Evolutionary conservation across 176 grass and related monocot genomes (phyloP).

Genomic region (Lolium multiflorum): DNA sequence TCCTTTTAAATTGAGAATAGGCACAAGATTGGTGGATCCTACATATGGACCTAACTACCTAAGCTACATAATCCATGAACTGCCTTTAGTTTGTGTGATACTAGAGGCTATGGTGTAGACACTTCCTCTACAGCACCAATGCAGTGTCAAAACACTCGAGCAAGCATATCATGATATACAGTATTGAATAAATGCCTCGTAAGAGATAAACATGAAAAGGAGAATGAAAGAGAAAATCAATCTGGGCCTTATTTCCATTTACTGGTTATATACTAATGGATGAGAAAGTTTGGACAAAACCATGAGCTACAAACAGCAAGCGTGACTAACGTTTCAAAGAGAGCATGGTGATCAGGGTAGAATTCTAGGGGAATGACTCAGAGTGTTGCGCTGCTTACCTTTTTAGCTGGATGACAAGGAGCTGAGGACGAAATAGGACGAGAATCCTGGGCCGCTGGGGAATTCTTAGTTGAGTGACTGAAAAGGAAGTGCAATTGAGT

Average conservation of each 20-base stretch:
- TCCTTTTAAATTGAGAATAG: neutral
- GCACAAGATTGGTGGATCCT: neutral
- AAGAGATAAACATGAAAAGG: conserved; percentile 1
- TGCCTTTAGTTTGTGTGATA: neutral
- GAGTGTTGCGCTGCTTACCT: conserved; percentile 11
- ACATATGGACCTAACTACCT: neutral
- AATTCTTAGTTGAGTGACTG: conserved; percentile 11
- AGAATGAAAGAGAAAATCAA: neutral
- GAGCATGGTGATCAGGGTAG: neutral
- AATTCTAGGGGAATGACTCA: conserved; percentile 2
- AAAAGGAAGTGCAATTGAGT: conserved; percentile 1
- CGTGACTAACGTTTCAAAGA: neutral
- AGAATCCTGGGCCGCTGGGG: conserved; percentile 7
- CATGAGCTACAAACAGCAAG: neutral
- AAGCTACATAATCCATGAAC: conserved; percentile 3
- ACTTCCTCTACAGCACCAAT: neutral
- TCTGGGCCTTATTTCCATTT: neutral
- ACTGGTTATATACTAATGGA: neutral
- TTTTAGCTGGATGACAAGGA: conserved; percentile 54
- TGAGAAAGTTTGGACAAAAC: conserved; percentile 10
- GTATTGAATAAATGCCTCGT: neutral
- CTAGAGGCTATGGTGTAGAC: neutral
- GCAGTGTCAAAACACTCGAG: neutral
- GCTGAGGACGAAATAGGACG: conserved; percentile 47
- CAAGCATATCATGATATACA: neutral